Base-by-base conservation (phyloP, 768 basidiomycete species). In the Psilocybe subaeruginosa region DNA sequence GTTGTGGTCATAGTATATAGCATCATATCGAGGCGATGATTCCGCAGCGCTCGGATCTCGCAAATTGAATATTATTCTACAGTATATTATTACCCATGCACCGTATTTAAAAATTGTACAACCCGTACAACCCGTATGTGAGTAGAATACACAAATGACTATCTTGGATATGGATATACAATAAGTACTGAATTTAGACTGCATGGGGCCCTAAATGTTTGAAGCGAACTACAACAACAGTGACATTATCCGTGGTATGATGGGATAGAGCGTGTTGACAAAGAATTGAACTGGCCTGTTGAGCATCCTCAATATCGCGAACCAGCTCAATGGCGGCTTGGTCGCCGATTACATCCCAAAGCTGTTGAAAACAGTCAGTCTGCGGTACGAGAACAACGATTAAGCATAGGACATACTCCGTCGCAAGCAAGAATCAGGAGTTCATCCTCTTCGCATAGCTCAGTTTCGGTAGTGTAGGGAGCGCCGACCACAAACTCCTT, bases 401-500 rank as follows among this genome's bases (percentile, higher is more conserved):
- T 48, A 56, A 14, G 37, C 61, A 45, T 4, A 54, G 39, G 4
- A 84, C 95, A 68, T 73, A 98, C 97, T 66, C 97, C 97, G 74
- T 99, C 97, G 71, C 97, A 99, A 19, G 97, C 97, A 61, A 99
- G 82, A 60, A 99, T 92, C 65, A 98, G 72, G 73, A 97, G 94
- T 72, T 99, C 97, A 71, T 99, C 97, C 4, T 93, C 89, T 7
- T 92, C 88, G 57, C 90, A 90, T 45, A 99, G 77, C 66, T 90
- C 87, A 11, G 97, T 98, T 74, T 98, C 96, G n/a, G 97, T 99
- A 17, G 97, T 99, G 75, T 97, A 99, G 5, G 97, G 97, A 30
- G 93, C 86, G 1, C 97, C 97, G 51, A 99, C 97, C 9, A 99
- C 97, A 73, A 96, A 99, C 69, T 99, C 97, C 76, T 99, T 99